These are phyloP conservation scores for Peniophora sp. DNA, from an alignment of 1,284 basidiomycete species.

Conservation along the genomic window DNA sequence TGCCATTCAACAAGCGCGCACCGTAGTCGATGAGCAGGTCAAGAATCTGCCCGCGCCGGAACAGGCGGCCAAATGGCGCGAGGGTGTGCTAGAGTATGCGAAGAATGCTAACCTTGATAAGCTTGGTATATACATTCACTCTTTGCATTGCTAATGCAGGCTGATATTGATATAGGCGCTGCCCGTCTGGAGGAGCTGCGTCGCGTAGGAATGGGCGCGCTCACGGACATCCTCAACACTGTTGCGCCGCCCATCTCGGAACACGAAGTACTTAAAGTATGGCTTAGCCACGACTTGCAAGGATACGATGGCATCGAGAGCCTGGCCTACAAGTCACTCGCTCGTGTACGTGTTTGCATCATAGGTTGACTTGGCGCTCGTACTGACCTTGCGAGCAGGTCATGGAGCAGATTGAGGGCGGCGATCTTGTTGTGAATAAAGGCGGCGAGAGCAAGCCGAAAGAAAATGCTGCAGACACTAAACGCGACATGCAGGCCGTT, in stretches of 20 bases:
- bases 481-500: conserved; percentile 74
- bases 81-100: conserved; percentile 37
- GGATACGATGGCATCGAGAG: conserved; percentile 94
- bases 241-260: conserved; percentile 98
- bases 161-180: conserved; percentile 6
- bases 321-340: conserved; percentile 86
- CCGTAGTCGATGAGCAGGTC: conserved; percentile 87
- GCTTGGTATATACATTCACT: conserved; percentile 43
- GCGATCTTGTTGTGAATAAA: conserved; percentile 83
- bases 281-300: conserved; percentile 92
- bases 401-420: conserved; percentile 91
- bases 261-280: conserved; percentile 95
- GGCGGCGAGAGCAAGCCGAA: conserved; percentile 71
- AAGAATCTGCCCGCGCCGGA: conserved; percentile 76
- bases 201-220: conserved; percentile 76
- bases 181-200: conserved; percentile 77
- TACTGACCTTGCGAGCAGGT: conserved; percentile 39
- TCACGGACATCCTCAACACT: conserved; percentile 89
- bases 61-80: conserved; percentile 72
- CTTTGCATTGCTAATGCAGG: not conserved
- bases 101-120: conserved; percentile 67
- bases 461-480: conserved; percentile 31
- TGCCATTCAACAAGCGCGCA: conserved; percentile 81
- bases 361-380: conserved; percentile 1
- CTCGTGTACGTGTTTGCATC: conserved; percentile 46